These are phyloP conservation scores for Mucor plumbeus DNA, from an alignment of 371 early-diverging fungal species.

Conservation along the genomic window DNA sequence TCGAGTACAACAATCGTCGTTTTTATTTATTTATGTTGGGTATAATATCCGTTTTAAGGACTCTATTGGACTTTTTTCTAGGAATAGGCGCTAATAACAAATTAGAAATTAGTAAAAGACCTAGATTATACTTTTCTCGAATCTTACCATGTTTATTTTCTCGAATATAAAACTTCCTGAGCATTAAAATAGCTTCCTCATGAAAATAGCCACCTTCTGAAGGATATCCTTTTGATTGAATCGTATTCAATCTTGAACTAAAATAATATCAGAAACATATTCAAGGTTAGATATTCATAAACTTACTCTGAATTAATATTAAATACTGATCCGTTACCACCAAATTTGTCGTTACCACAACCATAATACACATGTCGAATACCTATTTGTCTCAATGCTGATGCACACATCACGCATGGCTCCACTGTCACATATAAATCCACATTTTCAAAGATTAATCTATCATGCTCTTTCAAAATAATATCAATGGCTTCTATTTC, in stretches of 20 bases:
- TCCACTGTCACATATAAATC: slow-evolving; percentile 98
- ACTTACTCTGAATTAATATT: slow-evolving; percentile 70
- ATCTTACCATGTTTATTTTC: slow-evolving; percentile 84
- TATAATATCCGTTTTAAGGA: slow-evolving; percentile 70
- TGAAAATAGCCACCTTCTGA: slow-evolving; percentile 74
- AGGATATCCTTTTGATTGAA: slow-evolving; percentile 51
- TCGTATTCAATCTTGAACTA: slow-evolving; percentile 35
- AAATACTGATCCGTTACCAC: slow-evolving; percentile 93
- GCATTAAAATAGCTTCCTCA: slow-evolving; percentile 85
- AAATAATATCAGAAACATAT: not conserved
- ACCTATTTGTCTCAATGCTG: slow-evolving; percentile 82
- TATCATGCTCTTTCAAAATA: slow-evolving; percentile 56
- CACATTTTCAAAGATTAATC: slow-evolving; percentile 57
- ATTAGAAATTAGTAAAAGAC: not conserved
- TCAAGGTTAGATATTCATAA: not conserved
- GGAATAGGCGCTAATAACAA: slow-evolving; percentile 77
- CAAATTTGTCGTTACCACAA: slow-evolving; percentile 94
- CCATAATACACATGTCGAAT: slow-evolving; percentile 88
- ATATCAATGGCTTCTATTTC: slow-evolving; percentile 91
- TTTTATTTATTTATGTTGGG: slow-evolving; percentile 14
- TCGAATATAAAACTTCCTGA: slow-evolving; percentile 89
- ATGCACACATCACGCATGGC: slow-evolving; percentile 99
- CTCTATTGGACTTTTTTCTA: slow-evolving; percentile 81
- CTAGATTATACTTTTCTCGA: not conserved
- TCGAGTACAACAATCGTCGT: too few relatives aligned